phyloP scores from a whole-genome alignment of 2,329 filamentous ascomycete genomes.

The Fusarium heterosporum region DNA sequence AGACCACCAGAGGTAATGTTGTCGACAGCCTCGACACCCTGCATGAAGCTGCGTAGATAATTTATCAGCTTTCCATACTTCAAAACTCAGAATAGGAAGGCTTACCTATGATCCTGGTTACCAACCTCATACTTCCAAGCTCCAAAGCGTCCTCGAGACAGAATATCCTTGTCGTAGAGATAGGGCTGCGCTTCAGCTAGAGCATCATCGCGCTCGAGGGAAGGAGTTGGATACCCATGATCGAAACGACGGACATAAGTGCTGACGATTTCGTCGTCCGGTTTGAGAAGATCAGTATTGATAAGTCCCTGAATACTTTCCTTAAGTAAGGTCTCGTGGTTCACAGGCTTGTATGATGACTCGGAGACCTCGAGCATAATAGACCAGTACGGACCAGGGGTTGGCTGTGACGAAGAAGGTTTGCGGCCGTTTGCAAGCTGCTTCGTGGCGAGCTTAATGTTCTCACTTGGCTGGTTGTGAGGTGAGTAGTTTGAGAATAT shows the following conservation, averaged over 20 bases:
- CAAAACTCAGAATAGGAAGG: neutral
- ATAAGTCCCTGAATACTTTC: conserved; percentile 96
- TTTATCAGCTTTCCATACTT: neutral
- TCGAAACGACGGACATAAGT: conserved; percentile 98
- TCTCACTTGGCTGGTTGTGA: conserved; percentile 90
- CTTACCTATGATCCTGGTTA: conserved; percentile 79
- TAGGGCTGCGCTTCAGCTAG: conserved; percentile 93
- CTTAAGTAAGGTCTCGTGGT: conserved; percentile 83
- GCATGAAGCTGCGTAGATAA: conserved; percentile 82
- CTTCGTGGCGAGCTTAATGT: conserved; percentile 86
- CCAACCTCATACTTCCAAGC: conserved; percentile 98
- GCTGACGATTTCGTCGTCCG: conserved; percentile 93
- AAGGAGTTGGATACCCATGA: conserved; percentile 96
- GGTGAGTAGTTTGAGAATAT: conserved; percentile 99
- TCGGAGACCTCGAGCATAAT: conserved; percentile 99
- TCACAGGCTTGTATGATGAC: conserved; percentile 93
- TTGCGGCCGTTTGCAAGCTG: conserved; percentile 88
- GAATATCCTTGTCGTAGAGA: conserved; percentile 91
- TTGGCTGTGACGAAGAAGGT: conserved; percentile 75
- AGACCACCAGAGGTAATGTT: conserved; percentile 89
- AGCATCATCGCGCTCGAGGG: conserved; percentile 93
- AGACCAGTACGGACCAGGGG: conserved; percentile 98
- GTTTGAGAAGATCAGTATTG: conserved; percentile 96
- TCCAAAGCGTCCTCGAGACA: conserved; percentile 95
- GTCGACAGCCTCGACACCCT: conserved; percentile 93